These are phyloP conservation scores for Fusarium ramigenum DNA, from an alignment of 2,329 filamentous ascomycete genomes.

Conservation along the genomic window DNA sequence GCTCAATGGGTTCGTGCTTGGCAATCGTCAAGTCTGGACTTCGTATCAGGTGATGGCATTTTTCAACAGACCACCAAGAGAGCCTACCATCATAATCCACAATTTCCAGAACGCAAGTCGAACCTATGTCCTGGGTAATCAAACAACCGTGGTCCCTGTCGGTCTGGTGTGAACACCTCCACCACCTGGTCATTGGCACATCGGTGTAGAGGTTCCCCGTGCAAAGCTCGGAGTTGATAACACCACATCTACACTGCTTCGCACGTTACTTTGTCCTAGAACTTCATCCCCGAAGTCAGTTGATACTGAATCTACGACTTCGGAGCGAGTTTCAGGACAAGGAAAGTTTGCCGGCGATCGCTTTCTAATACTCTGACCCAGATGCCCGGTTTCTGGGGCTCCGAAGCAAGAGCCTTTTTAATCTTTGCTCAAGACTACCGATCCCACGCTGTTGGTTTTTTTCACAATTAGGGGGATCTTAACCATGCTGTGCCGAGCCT, in stretches of 20 bases:
- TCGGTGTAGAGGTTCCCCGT: slow-evolving; percentile 6
- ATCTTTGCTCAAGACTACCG: slow-evolving; percentile 4
- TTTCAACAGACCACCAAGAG: slow-evolving; percentile 29
- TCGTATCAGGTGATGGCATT: slow-evolving; percentile 27
- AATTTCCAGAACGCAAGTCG: slow-evolving; percentile 37
- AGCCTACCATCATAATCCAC: slow-evolving; percentile 21
- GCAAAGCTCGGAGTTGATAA: slow-evolving; percentile 20
- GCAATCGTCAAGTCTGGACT: slow-evolving; percentile 1
- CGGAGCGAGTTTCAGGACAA: slow-evolving; percentile 38
- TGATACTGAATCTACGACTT: slow-evolving; percentile 28
- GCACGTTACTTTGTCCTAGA: slow-evolving; percentile 5
- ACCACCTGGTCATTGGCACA: slow-evolving; percentile 26
- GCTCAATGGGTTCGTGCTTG: slow-evolving; percentile 10
- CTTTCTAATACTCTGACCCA: slow-evolving; percentile 24
- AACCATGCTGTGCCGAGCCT: slow-evolving; percentile 6
- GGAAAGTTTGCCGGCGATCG: slow-evolving; percentile 32
- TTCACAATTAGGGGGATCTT: slow-evolving; percentile 9
- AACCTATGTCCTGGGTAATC: slow-evolving; percentile 20
- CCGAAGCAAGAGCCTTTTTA: slow-evolving; percentile 11
- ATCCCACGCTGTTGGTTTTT: slow-evolving; percentile 22
- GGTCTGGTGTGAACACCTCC: slow-evolving; percentile 30
- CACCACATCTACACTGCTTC: slow-evolving; percentile 23
- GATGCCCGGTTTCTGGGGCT: slow-evolving; percentile 31
- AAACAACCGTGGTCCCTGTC: slow-evolving; percentile 23
- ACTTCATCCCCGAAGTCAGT: slow-evolving; percentile 13